A percentile compares a stretch with the other conserved stretches of the same genome.
Conservation (phyloP, 2,329 filamentous ascomycete genomes). For the Botrytis squamosa region DNA sequence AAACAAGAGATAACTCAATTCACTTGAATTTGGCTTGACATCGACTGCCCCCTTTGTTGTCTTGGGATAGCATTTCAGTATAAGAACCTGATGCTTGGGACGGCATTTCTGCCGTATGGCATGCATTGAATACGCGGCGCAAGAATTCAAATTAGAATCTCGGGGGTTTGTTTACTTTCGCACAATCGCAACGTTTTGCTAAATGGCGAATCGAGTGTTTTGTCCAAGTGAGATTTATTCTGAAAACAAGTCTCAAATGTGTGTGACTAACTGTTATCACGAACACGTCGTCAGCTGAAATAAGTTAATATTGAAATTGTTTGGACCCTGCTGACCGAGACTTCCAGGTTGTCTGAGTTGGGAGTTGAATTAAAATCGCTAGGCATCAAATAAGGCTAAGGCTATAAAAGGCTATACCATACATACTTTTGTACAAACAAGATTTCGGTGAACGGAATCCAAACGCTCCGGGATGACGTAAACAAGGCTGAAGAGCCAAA, state of each 20-base stretch:
- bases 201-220: background rate
- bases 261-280: slow-evolving; percentile 14
- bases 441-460: background rate
- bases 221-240: background rate
- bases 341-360: background rate
- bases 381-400: slow-evolving; percentile 14
- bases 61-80: slow-evolving; percentile 94
- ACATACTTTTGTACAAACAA: background rate
- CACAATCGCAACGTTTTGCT: background rate
- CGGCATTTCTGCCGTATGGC: slow-evolving; percentile 68
- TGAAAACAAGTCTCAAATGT: background rate
- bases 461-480: slow-evolving; percentile 1
- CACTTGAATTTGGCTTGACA: slow-evolving; percentile 93
- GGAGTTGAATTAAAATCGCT: background rate
- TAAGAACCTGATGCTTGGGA: slow-evolving; percentile 94
- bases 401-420: background rate
- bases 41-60: slow-evolving; percentile 89
- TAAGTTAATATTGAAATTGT: slow-evolving; percentile 2
- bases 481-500: slow-evolving; percentile 4
- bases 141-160: slow-evolving; percentile 10
- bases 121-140: slow-evolving; percentile 49
- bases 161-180: slow-evolving; percentile 4
- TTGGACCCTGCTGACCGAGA: slow-evolving; percentile 12
- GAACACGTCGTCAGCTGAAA: slow-evolving; percentile 20
- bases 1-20: slow-evolving; percentile 94